Evolutionary conservation across 148 eudicot species (phyloP), one percentile per base, ranked within the genome.

Genomic region (Silene uniflora): DNA sequence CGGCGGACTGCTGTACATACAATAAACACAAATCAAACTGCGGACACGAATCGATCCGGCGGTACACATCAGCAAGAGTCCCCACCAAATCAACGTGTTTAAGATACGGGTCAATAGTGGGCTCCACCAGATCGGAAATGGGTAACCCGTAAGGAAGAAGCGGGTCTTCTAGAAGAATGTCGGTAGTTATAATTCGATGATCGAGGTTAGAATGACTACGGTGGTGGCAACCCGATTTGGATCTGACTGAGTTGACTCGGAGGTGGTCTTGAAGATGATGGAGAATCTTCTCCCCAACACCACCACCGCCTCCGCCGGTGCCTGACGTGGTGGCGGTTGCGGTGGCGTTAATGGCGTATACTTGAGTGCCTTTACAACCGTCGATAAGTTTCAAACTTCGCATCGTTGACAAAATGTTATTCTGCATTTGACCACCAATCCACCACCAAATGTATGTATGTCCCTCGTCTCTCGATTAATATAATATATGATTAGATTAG

Each of bases 251-350:
- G 81, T 86, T 89, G 73, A 89, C 97, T 74, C 90, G 84, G 14
- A 91, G 71, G 49, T 89, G 96, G 23, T 89, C 96, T n/a, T 88
- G 91, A 27, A 87, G 77, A 1, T 86, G 91, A 13, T 86, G 87
- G 17, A 89, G 73, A 11, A 91, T 81, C 78, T 88, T 89, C 72
- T 91, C 91, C 0, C 89, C 75, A 55, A 77, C 79, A 7, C 80
- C 80, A 1, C 81, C 83, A 18, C 76, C 80, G 13, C 66, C 63
- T 10, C 73, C 75, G 0, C 81, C 67, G 14, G 80, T 32, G 35
- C 35, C 35, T 32, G 35, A 78, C 14, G 74, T 46, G 65, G 46
- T n/a, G 9, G 65, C 24, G 58, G 61, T 58, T 14, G 67, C 62
- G 4, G 82, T 65, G 11, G 84, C 78, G 75, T 85, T 81, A 8